Base-by-base conservation (phyloP, 73 alveolate species). In the Halteria grandinella region DNA sequence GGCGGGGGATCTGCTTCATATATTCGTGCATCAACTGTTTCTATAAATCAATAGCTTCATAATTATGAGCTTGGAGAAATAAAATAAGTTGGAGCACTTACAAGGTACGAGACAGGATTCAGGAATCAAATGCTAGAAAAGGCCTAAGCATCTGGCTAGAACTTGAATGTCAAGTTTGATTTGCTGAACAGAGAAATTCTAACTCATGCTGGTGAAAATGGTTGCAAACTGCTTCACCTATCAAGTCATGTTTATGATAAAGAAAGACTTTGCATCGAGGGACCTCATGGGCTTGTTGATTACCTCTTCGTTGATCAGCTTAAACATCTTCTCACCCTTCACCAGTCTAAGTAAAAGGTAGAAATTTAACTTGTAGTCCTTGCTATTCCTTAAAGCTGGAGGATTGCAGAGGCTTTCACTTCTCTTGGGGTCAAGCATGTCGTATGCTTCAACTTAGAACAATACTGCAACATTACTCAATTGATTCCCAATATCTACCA, bases 181-280 rank as follows among this genome's bases (percentile, higher is more conserved):
- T 27, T 27, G 1, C 64, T 64, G 28, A 64, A 44, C 18, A 37
- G 64, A 34, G 47, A 15, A 64, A 43, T 50, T 28, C 49, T 64
- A 17, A 15, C 41, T 27, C 12, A 18, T 17, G 24, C 45, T 24
- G 18, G 23, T 4, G 24, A 64, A 34, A 36, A 64, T 64, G 79
- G 79, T 3, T 64, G 64, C 47, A 15, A 64, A 64, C 66, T 64
- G 18, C 50, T 64, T 4, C 79, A 64, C 51, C 25, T 64, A 14
- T 64, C 79, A 7, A 34, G 63, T 21, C 66, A 64, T 64, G 62
- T 12, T 1, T 64, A 8, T 27, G 27, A 25, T n/a, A 33, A 43
- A 6, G 14, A 39, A 0, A 32, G 45, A 11, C 34, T 64, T 0
- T 39, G 79, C 5, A 29, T 36, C 12, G 79, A 64, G 27, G 79